Conservation (phyloP, 169 alveolate species). For the Plasmodium cynomolgi region DNA sequence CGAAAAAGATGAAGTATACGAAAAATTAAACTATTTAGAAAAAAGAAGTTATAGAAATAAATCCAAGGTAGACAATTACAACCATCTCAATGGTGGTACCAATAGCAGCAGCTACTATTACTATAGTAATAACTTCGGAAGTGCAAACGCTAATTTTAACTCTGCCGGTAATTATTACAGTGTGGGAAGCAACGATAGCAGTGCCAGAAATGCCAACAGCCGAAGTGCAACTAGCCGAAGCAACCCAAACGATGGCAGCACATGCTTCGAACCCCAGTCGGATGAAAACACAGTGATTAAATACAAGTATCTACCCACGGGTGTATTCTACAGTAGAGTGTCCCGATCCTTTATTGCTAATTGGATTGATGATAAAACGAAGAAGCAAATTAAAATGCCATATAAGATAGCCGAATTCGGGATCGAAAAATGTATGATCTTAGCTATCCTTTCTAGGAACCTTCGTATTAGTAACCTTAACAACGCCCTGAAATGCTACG, state of each 20-base stretch:
- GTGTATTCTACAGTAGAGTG: conserved; percentile 69
- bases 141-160: background rate
- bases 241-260: background rate
- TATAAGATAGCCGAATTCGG: conserved; percentile 72
- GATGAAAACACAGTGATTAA: conserved; percentile 31
- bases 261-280: conserved; percentile 5
- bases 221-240: background rate
- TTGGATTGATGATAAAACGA: conserved; percentile 71
- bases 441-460: conserved; percentile 67
- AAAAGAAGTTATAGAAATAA: conserved; percentile 62
- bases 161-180: background rate
- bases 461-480: conserved; percentile 35
- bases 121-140: background rate
- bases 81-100: background rate
- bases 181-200: background rate
- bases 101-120: background rate
- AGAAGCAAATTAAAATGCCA: conserved; percentile 69
- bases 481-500: conserved; percentile 34
- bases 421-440: conserved; percentile 67
- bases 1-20: conserved; percentile 28
- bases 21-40: conserved; percentile 46
- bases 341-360: conserved; percentile 70
- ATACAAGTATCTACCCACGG: conserved; percentile 67
- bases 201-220: background rate
- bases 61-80: background rate